Evolutionary conservation across 2,329 filamentous ascomycete species (phyloP).

Genomic region (Metarhizium album): DNA sequence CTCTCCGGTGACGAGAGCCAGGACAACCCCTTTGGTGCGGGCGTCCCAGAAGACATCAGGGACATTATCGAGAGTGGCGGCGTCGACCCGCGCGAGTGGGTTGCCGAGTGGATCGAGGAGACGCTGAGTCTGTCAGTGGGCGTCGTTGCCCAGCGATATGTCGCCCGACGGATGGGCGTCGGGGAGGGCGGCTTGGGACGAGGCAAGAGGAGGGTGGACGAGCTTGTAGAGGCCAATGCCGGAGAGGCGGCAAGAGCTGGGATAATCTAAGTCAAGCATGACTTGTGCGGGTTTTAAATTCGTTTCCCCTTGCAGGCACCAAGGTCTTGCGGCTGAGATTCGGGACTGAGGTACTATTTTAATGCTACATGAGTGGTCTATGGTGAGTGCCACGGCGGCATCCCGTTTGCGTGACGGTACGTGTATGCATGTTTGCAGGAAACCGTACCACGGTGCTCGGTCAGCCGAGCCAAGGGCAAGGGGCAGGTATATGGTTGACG

Average conservation of each 20-base stretch:
- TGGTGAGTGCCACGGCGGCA: neutral
- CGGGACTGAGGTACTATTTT: neutral
- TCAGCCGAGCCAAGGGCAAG: too few species aligned
- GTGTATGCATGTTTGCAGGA: neutral
- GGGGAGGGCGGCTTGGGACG: constrained; percentile 62
- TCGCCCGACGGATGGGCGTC: constrained; percentile 90
- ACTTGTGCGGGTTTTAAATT: neutral
- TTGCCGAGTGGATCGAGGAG: constrained; percentile 95
- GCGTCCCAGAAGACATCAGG: constrained; percentile 68
- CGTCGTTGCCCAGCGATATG: constrained; percentile 86
- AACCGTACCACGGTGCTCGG: too few species aligned
- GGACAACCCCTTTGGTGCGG: constrained; percentile 22
- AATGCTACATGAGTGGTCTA: neutral
- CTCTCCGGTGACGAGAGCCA: constrained; percentile 37
- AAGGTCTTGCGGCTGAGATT: constrained; percentile 5
- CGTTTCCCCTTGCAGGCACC: neutral
- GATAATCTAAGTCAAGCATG: constrained; percentile 27
- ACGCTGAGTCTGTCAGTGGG: constrained; percentile 66
- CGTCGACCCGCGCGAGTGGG: constrained; percentile 93
- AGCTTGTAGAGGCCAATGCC: constrained; percentile 43
- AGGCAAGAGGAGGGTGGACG: constrained; percentile 50
- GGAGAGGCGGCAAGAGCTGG: constrained; percentile 52
- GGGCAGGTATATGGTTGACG: too few species aligned
- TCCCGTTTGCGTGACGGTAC: neutral
- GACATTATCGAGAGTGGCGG: constrained; percentile 67